Conservation (phyloP, 176 grass and related monocot species). For the Eleusine coracana region DNA sequence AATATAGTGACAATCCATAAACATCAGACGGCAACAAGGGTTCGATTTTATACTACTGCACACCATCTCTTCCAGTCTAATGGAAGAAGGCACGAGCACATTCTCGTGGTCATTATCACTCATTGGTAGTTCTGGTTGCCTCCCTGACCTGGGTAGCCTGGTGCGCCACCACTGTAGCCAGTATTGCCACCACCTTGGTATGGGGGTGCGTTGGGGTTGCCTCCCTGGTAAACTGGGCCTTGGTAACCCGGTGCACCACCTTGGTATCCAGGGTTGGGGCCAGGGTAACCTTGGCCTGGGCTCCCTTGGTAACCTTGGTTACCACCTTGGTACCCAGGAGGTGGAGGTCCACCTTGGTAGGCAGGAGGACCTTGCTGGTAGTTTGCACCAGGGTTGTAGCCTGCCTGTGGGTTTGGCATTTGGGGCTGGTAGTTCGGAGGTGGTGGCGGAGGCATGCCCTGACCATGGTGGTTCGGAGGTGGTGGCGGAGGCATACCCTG, state of each 20-base stretch:
- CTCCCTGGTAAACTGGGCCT: conserved; percentile 40
- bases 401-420: conserved; percentile 34
- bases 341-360: conserved; percentile 46
- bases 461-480: conserved; percentile 34
- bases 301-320: conserved; percentile 53
- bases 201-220: conserved; percentile 14
- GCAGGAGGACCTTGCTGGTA: conserved; percentile 64
- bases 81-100: neutral
- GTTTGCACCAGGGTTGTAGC: conserved; percentile 40
- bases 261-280: conserved; percentile 58
- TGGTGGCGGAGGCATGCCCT: conserved; percentile 42
- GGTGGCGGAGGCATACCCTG: conserved; percentile 47
- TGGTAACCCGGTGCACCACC: conserved; percentile 53
- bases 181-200: conserved; percentile 21
- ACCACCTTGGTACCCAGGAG: conserved; percentile 43
- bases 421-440: conserved; percentile 49
- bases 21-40: neutral
- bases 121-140: conserved; percentile 14
- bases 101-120: neutral
- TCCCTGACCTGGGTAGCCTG: conserved; percentile 32
- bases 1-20: conserved; percentile 2
- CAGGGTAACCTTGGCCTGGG: conserved; percentile 46
- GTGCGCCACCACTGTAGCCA: conserved; percentile 10
- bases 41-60: conserved; percentile 34
- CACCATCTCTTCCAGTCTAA: conserved; percentile 1